Base-by-base conservation (phyloP, 345 rosid species). In the Camelina hispida region DNA sequence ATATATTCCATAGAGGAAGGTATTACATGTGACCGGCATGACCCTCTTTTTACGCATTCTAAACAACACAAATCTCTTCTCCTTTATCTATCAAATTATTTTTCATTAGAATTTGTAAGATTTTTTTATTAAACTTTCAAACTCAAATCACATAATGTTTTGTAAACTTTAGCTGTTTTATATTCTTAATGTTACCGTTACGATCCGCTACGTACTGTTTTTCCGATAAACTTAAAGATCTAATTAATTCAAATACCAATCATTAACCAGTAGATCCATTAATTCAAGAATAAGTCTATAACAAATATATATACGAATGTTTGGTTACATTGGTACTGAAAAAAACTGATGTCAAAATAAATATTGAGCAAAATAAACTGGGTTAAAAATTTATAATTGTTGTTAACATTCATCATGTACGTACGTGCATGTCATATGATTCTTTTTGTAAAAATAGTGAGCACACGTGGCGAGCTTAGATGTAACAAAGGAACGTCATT, bases 11-110 rank as follows among this genome's bases (percentile, higher is more conserved):
- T 68, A 23, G 2, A n/a, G n/a, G n/a, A 52, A 42, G 11, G 20
- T 34, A 32, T 56, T 56, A 17, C 68, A 61, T 72, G 76, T 43
- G 43, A 51, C 61, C 15, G 9, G 53, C 76, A 52, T 72, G 76
- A 7, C 4, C 18, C 40, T 8, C 42, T 72, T 62, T 50, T 40
- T 37, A 61, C 15, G 60, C 52, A 60, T 61, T 71, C 60, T 37
- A 6, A 61, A 61, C n/a, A 35, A 15, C 60, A 59, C 23, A 37
- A 17, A 17, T 32, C 2, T 2, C 37, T 4, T 14, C 15, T 1
- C 20, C 8, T 34, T 20, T 50, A 14, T 35, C 1, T 14, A 14
- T 20, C 1, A 14, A 18, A 2, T 18, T 20, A 20, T 20, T 20
- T 22, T 37, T 37, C 10, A 52, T 51, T 52, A 37, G 0, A 20